Conservation (phyloP, 2,329 filamentous ascomycete species). For the Sporothrix dimorphospora region DNA sequence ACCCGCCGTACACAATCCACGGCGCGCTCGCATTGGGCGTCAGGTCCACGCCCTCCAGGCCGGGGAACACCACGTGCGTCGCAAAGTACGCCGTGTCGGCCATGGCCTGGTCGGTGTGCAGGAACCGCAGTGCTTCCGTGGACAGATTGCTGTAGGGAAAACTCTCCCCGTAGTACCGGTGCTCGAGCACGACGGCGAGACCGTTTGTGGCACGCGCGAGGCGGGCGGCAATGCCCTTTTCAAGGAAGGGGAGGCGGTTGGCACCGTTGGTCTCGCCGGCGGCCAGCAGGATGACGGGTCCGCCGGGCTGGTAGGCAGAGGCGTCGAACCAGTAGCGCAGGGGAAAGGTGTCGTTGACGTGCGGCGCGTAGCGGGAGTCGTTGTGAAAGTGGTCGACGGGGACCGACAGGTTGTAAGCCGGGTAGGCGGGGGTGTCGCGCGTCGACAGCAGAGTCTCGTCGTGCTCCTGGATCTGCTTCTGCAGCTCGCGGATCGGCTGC, state of each 20-base stretch:
- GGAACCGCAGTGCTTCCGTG: constrained; percentile 73
- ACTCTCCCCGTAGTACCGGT: constrained; percentile 83
- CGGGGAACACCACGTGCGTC: constrained; percentile 69
- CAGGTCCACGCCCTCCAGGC: constrained; percentile 59
- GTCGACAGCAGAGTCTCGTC: neutral
- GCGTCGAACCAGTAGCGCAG: constrained; percentile 85
- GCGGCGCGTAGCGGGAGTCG: constrained; percentile 75
- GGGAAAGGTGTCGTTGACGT: constrained; percentile 67
- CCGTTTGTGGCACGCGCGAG: constrained; percentile 72
- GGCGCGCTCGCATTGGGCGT: constrained; percentile 51
- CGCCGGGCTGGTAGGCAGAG: constrained; percentile 72
- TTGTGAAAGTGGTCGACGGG: constrained; percentile 84
- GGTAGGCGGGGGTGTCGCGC: constrained; percentile 38
- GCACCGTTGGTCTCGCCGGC: constrained; percentile 69
- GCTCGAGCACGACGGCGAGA: constrained; percentile 79
- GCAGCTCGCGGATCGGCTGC: constrained; percentile 30
- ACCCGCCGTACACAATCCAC: constrained; percentile 81
- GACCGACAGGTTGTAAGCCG: constrained; percentile 48
- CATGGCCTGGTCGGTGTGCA: constrained; percentile 80
- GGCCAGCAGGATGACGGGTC: constrained; percentile 78
- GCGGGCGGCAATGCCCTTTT: constrained; percentile 76
- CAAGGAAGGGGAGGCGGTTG: constrained; percentile 68
- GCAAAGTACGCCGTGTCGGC: constrained; percentile 85
- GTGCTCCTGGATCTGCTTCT: constrained; percentile 1
- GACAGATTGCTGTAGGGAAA: constrained; percentile 68